Conservation (phyloP, 345 rosid species). For the Punica granatum region DNA sequence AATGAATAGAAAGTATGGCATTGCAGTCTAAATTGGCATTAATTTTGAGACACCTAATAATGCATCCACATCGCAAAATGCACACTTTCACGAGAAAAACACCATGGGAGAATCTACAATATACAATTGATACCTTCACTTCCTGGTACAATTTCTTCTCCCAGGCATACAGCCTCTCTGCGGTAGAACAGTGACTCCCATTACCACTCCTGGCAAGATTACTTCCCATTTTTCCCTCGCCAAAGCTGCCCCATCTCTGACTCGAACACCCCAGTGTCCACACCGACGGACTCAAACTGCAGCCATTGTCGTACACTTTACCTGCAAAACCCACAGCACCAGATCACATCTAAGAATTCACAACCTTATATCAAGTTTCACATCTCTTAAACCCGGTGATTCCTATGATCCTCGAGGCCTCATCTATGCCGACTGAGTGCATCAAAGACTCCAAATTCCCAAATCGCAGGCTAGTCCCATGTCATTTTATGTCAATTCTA, state of each 20-base stretch:
- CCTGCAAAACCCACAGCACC: slow-evolving; percentile 29
- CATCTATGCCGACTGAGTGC: too few species aligned
- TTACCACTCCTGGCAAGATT: slow-evolving; percentile 7
- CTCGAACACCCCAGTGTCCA: slow-evolving; percentile 66
- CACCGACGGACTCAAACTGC: slow-evolving; percentile 49
- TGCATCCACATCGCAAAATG: too few species aligned
- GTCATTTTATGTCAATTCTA: background rate
- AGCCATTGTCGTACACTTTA: slow-evolving; percentile 51
- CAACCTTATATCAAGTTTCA: background rate
- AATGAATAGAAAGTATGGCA: background rate
- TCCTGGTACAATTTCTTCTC: slow-evolving; percentile 89
- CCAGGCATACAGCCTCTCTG: slow-evolving; percentile 89
- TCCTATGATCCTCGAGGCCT: too few species aligned
- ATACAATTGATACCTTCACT: slow-evolving; percentile 53
- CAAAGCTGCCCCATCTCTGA: slow-evolving; percentile 41
- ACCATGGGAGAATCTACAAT: background rate
- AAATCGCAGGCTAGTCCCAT: background rate
- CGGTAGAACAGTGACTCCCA: slow-evolving; percentile 68
- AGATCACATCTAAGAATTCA: background rate
- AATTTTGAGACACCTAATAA: too few species aligned
- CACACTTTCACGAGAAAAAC: background rate
- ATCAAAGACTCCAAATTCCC: background rate
- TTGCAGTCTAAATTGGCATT: background rate
- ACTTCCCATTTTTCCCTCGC: slow-evolving; percentile 27
- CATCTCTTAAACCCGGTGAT: too few species aligned